Evolutionary conservation across 1,139 yeast genomes (phyloP).

Genomic region (Hanseniaspora sp.): DNA sequence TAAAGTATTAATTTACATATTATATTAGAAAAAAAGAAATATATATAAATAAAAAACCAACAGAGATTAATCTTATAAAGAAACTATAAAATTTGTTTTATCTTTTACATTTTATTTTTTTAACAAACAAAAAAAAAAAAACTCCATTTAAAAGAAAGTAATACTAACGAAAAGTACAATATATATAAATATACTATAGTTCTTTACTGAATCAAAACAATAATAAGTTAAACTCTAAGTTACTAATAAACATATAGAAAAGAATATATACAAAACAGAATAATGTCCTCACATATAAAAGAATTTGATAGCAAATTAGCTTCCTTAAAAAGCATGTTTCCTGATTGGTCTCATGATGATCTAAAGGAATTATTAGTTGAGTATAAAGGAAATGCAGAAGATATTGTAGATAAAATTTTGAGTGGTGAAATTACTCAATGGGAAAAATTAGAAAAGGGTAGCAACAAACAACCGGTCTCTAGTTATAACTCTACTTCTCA

Average conservation of each 20-base stretch:
- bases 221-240: background rate
- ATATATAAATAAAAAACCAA: background rate
- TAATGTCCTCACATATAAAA: slow-evolving; percentile 19
- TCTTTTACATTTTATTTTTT: background rate
- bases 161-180: background rate
- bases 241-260: slow-evolving; percentile 1
- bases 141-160: background rate
- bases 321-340: slow-evolving; percentile 73
- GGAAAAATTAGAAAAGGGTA: slow-evolving; percentile 53
- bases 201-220: background rate
- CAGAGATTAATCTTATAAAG: background rate
- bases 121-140: background rate
- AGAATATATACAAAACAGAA: background rate
- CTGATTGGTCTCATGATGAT: slow-evolving; percentile 89
- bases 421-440: slow-evolving; percentile 58
- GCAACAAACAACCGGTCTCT: slow-evolving; percentile 26
- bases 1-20: too few relatives aligned
- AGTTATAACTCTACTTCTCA: background rate
- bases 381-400: slow-evolving; percentile 56
- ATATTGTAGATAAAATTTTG: slow-evolving; percentile 76
- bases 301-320: slow-evolving; percentile 41
- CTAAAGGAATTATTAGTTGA: slow-evolving; percentile 65
- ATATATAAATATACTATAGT: too few relatives aligned
- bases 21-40: too few relatives aligned
- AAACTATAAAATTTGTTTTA: background rate